A percentile compares a stretch with the other conserved stretches of the same genome.
phyloP scores from a whole-genome alignment of 129 eudicot genomes.

The Artemisia tridentata region DNA sequence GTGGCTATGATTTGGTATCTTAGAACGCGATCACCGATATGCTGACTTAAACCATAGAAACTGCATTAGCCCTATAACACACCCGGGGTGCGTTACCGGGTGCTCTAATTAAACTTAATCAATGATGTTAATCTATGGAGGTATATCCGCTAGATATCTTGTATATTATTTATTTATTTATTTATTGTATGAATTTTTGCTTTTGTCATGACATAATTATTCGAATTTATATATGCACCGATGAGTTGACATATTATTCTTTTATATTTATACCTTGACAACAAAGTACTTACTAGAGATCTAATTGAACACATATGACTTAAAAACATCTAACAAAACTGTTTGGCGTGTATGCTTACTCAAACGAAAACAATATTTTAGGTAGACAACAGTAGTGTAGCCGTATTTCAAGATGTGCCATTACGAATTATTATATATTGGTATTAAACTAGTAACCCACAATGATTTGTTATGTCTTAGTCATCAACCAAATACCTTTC shows the following conservation, averaged over 20 bases:
- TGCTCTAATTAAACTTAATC: too few relatives aligned
- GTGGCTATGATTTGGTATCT: too few relatives aligned
- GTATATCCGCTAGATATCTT: slow-evolving; percentile 24
- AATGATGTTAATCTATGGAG: too few relatives aligned
- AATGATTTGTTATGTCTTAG: slow-evolving; percentile 11
- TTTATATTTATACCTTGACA: slow-evolving; percentile 5
- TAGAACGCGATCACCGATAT: too few relatives aligned
- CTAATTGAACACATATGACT: slow-evolving; percentile 10
- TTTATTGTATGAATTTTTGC: slow-evolving; percentile 17
- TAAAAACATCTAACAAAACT: background rate
- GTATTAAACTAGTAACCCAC: background rate
- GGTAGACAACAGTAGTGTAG: background rate
- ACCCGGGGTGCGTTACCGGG: too few relatives aligned
- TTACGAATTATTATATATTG: background rate
- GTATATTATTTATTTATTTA: background rate
- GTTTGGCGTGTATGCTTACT: slow-evolving; percentile 26
- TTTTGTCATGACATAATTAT: slow-evolving; percentile 19
- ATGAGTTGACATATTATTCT: slow-evolving; percentile 22
- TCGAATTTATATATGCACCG: background rate
- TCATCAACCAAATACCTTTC: slow-evolving; percentile 27
- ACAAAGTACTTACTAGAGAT: background rate
- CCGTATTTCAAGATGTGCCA: background rate
- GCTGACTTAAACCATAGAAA: too few relatives aligned
- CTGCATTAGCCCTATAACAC: too few relatives aligned
- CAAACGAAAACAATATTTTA: slow-evolving; percentile 17